phyloP scores from a whole-genome alignment of 768 basidiomycete species.

The Neoboletus subvelutipes region DNA sequence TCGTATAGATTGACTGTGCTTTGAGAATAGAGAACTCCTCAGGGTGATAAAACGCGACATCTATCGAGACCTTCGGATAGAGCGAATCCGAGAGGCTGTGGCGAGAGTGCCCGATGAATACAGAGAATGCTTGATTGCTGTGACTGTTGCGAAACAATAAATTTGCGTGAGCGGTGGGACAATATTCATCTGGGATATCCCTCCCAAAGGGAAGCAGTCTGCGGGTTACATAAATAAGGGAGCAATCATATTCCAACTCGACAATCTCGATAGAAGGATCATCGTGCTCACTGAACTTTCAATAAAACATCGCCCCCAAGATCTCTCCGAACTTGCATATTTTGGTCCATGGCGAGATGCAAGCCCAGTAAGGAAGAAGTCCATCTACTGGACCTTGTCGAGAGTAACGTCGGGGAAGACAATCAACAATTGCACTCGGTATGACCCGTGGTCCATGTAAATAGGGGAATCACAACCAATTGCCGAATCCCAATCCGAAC shows the following conservation, averaged over 20 bases:
- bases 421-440: background rate
- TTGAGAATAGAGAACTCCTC: background rate
- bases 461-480: background rate
- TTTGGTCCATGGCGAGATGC: background rate
- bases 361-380: background rate
- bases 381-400: background rate
- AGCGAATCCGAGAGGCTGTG: background rate
- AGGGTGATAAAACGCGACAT: background rate
- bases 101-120: background rate
- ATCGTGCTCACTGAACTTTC: background rate
- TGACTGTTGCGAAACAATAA: background rate
- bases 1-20: background rate
- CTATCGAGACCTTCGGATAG: background rate
- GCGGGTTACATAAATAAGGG: background rate
- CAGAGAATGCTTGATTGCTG: background rate
- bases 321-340: background rate
- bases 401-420: background rate
- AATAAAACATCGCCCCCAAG: background rate
- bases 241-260: background rate
- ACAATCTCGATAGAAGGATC: background rate
- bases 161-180: background rate
- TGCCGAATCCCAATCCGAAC: background rate
- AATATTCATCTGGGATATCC: background rate
- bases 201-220: background rate
- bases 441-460: background rate